phyloP scores from a whole-genome alignment of 345 rosid species.

The Eutrema japonicum region DNA sequence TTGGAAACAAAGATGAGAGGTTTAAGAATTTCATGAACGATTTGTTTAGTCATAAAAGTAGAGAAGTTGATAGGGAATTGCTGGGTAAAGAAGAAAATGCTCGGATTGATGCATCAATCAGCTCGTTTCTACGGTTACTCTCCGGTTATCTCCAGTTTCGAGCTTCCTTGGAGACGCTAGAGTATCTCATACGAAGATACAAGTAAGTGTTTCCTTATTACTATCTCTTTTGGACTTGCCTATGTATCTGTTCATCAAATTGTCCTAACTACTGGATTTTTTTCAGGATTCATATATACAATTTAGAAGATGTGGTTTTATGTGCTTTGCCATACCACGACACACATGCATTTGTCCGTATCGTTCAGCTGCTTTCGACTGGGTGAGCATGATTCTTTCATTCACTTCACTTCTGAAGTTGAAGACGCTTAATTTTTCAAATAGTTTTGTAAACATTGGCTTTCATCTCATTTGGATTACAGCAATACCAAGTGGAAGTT shows the following conservation, averaged over 20 bases:
- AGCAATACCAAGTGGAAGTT: constrained; percentile 92
- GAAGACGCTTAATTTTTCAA: background rate
- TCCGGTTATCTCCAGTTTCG: constrained; percentile 70
- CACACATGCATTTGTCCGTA: constrained; percentile 80
- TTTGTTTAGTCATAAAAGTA: constrained; percentile 77
- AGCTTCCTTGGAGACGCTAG: constrained; percentile 73
- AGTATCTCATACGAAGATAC: constrained; percentile 92
- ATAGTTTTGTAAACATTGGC: constrained; percentile 21
- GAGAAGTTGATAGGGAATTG: constrained; percentile 80
- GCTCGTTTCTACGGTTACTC: constrained; percentile 66
- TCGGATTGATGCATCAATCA: constrained; percentile 57
- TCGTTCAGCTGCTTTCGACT: constrained; percentile 71
- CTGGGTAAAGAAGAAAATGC: constrained; percentile 64
- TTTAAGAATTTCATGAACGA: constrained; percentile 63
- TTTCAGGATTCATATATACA: constrained; percentile 78
- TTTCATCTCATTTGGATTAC: constrained; percentile 34
- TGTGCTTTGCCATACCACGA: constrained; percentile 90
- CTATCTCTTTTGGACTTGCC: background rate
- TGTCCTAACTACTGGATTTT: constrained; percentile 35
- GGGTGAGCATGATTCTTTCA: constrained; percentile 53
- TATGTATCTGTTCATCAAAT: background rate
- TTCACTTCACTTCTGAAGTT: background rate
- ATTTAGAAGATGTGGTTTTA: constrained; percentile 73
- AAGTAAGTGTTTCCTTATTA: constrained; percentile 52
- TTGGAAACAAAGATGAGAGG: constrained; percentile 64